Evolutionary conservation across 2,329 filamentous ascomycete species (phyloP).

Genomic region (Canariomyces notabilis): DNA sequence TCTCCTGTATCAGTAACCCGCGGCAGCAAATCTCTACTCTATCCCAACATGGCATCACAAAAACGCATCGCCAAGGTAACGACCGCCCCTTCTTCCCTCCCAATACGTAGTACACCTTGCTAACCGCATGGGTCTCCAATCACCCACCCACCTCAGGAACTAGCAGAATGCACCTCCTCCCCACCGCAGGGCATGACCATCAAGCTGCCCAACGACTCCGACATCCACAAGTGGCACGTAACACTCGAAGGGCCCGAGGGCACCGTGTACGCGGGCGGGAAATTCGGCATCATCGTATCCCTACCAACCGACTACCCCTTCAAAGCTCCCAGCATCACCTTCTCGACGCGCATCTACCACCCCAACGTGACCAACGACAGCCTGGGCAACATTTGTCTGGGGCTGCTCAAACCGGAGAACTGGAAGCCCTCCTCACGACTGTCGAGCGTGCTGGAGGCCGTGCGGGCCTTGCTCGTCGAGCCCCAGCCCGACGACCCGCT

Average conservation of each 20-base stretch:
- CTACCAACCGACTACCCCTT: conserved; percentile 84
- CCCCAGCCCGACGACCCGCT: conserved; percentile 88
- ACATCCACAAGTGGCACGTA: conserved; percentile 51
- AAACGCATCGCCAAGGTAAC: conserved; percentile 24
- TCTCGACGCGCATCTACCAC: conserved; percentile 90
- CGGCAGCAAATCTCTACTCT: not conserved
- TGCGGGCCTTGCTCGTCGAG: conserved; percentile 68
- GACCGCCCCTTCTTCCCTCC: not conserved
- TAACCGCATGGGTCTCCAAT: not conserved
- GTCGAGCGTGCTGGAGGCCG: conserved; percentile 68
- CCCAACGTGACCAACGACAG: conserved; percentile 88
- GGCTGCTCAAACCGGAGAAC: conserved; percentile 74
- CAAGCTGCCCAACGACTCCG: conserved; percentile 40
- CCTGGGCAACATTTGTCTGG: conserved; percentile 79
- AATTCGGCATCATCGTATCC: conserved; percentile 66
- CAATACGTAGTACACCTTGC: not conserved
- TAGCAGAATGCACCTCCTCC: conserved; percentile 43
- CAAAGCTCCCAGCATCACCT: conserved; percentile 75
- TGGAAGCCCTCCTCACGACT: conserved; percentile 89
- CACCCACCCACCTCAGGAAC: conserved; percentile 39
- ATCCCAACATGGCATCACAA: conserved; percentile 19
- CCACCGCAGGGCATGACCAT: conserved; percentile 46
- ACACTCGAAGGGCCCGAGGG: conserved; percentile 40
- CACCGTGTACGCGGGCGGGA: conserved; percentile 57
- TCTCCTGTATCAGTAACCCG: too few species aligned